Base-by-base conservation (phyloP, 164 flowering plant species). In the Vitis labrusca region DNA sequence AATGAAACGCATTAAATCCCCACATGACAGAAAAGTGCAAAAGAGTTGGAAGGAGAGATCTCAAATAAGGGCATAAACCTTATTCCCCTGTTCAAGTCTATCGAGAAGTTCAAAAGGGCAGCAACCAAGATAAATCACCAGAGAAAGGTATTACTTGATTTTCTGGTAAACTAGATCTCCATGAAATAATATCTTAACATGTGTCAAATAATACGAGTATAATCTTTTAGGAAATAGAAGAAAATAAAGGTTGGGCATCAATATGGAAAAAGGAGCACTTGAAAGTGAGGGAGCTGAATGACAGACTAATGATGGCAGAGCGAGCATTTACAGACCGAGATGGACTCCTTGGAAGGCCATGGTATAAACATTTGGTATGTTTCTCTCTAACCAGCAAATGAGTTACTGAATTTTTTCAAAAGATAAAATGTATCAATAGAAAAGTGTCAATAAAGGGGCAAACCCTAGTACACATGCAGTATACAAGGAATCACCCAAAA, bases 291-390 rank as follows among this genome's bases (percentile, higher is more conserved):
- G 94, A 85, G 72, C 67, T 90, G 48, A 88, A 88, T 72, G 91
- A 90, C 77, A 82, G 92, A 37, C 71, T 87, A 58, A 88, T 90
- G 92, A 85, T 88, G 95, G 84, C 92, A 44, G 92, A 90, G 71
- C 84, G 91, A 66, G 95, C 91, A 77, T 86, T 90, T 70, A 83
- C 89, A 71, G 91, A 87, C 75, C 44, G 77, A 63, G 88, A 88
- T 64, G 90, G 92, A 53, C 90, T 89, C 61, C 57, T 52, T 55
- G 86, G 83, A 71, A 79, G 89, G 64, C 61, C 83, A 68, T 91
- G 96, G 96, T 89, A 82, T 75, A 91, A 91, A 78, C 91, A 90
- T 74, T 75, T 90, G 92, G 95, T 88, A 82, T 19, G 88, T 78
- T 57, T 63, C 64, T 61, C 55, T 63, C 17, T 30, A 17, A 13